Conservation (phyloP, 345 rosid genomes). For the Noccaea bulbosa region DNA sequence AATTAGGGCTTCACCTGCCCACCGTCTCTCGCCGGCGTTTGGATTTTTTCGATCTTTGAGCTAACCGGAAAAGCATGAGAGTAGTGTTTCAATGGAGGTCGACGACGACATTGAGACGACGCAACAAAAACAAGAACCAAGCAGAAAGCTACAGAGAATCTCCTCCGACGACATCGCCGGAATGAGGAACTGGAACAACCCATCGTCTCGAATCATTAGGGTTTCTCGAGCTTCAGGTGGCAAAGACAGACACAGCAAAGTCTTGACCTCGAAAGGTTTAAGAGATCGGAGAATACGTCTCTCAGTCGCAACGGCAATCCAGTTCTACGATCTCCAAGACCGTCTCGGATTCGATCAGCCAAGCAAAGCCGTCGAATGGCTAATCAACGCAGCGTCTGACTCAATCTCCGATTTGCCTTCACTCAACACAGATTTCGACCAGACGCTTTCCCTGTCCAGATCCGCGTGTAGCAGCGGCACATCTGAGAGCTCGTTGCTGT, state of each 20-base stretch:
- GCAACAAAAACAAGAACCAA: slow-evolving; percentile 44
- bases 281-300: slow-evolving; percentile 87
- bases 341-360: slow-evolving; percentile 94
- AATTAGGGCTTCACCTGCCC: slow-evolving; percentile 18
- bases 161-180: slow-evolving; percentile 41
- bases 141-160: slow-evolving; percentile 59
- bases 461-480: slow-evolving; percentile 86
- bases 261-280: slow-evolving; percentile 83
- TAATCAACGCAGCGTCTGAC: slow-evolving; percentile 81
- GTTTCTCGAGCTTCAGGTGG: slow-evolving; percentile 96
- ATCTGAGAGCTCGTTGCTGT: slow-evolving; percentile 82
- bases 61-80: slow-evolving; percentile 68
- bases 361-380: slow-evolving; percentile 95
- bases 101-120: slow-evolving; percentile 60
- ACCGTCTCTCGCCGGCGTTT: background rate
- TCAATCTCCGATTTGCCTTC: slow-evolving; percentile 85
- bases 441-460: slow-evolving; percentile 54
- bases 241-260: slow-evolving; percentile 97
- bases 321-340: slow-evolving; percentile 92
- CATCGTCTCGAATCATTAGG: slow-evolving; percentile 85
- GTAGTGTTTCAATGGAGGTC: slow-evolving; percentile 69
- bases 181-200: slow-evolving; percentile 60
- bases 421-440: slow-evolving; percentile 54
- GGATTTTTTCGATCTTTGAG: slow-evolving; percentile 1
- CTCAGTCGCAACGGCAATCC: slow-evolving; percentile 86